Percentiles rank a stretch among this genome's conserved stretches.
phyloP scores from a whole-genome alignment of 192 early-diverging fungal species.

The Fimicolochytrium jonesii region DNA sequence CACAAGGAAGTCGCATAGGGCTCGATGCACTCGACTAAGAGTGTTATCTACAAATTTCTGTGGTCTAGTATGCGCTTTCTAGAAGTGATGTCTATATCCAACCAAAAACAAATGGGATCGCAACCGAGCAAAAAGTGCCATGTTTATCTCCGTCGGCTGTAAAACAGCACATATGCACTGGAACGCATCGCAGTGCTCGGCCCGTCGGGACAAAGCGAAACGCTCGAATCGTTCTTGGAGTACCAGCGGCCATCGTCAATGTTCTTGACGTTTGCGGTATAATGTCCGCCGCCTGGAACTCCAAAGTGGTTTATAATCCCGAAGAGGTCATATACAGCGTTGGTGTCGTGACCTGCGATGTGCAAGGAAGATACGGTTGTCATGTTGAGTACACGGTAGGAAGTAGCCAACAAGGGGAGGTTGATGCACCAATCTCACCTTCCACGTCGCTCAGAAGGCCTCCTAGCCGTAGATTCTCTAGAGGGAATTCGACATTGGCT shows the following conservation, averaged over 20 bases:
- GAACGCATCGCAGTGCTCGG: neutral
- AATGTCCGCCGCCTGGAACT: constrained; percentile 48
- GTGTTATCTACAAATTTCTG: neutral
- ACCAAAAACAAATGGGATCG: neutral
- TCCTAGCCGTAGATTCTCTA: constrained; percentile 28
- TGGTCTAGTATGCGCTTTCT: neutral
- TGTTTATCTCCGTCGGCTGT: constrained; percentile 26
- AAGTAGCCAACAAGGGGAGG: too few species aligned
- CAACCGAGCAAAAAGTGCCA: neutral
- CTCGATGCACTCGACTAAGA: neutral
- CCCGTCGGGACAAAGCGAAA: constrained; percentile 1
- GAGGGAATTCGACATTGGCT: constrained; percentile 32
- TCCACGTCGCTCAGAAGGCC: constrained; percentile 24
- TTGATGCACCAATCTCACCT: too few species aligned
- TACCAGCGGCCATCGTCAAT: constrained; percentile 34
- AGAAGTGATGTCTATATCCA: neutral
- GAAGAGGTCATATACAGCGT: constrained; percentile 47
- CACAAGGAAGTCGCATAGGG: neutral
- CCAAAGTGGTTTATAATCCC: constrained; percentile 48
- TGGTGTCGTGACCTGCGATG: neutral
- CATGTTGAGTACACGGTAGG: too few species aligned
- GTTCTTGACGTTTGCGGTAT: constrained; percentile 38
- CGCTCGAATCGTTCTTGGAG: constrained; percentile 29
- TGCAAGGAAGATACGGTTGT: too few species aligned
- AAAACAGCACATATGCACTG: constrained; percentile 38